Base-by-base conservation (phyloP, 1,139 yeast species). In the Zygoascus hellenicus region DNA sequence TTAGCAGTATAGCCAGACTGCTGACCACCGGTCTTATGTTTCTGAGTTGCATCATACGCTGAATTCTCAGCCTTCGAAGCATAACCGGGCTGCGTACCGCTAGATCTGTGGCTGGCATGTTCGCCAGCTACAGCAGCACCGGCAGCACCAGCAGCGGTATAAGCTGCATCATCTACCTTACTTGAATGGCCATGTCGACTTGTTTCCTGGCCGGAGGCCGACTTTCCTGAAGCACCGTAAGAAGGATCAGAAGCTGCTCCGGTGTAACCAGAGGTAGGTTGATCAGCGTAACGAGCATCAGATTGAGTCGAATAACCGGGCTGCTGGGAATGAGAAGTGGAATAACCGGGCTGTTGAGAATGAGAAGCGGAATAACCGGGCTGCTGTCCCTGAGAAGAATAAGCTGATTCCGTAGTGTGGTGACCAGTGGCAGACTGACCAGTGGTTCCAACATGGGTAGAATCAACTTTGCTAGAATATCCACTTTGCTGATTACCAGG, bases 61-160 rank as follows among this genome's bases (percentile, higher is more conserved):
- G 17, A 5, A 9, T 11, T 19, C 5, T 17, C 16, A 19, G 36
- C 36, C 6, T 33, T 33, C 15, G 36, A 9, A 36, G 26, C 28
- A 9, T 19, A 9, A 13, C 30, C 40, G 16, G 45, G 41, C 26
- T 22, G 26, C 6, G 4, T 4, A 5, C 6, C 7, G 26, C 26
- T 22, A 22, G 26, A 22, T 22, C 26, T 7, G 7, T 22, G 26
- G 26, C 6, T 7, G 19, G 45, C 22, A 19, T 47, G 17, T 1
- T 33, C 26, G 19, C 47, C 46, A 22, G 46, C 38, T 13, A 37
- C 17, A 32, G 44, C 17, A 7, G 35, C 16, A 14, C 33, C 19
- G 19, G 36, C 41, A 7, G 45, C 38, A 26, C 29, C 46, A 33
- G 19, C 3, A 34, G 43, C 32, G 7, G 26, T 7, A 22, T 22